A percentile compares a stretch with the other conserved stretches of the same genome.
These are phyloP conservation scores for Diaporthe humulicola DNA, from an alignment of 2,329 filamentous ascomycete species.

Conservation along the genomic window DNA sequence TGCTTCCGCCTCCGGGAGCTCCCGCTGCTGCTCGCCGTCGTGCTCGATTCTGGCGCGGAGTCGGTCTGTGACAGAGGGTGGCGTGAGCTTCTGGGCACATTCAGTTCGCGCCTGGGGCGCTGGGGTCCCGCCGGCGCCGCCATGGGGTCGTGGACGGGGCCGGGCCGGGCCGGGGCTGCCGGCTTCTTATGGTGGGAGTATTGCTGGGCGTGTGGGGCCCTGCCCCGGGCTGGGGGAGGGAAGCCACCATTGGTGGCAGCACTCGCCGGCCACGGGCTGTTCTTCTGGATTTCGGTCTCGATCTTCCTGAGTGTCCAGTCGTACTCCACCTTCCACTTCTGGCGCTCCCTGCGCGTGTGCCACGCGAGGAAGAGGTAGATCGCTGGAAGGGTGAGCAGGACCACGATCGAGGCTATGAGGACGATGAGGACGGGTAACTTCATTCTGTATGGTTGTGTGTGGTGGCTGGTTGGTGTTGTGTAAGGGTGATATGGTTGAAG, in stretches of 20 bases:
- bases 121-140: background rate
- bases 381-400: conserved; percentile 10
- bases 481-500: background rate
- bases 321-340: conserved; percentile 10
- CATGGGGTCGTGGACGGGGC: too few species aligned
- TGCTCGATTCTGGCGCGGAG: background rate
- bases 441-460: background rate
- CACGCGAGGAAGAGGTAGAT: conserved; percentile 24
- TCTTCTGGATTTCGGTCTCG: background rate
- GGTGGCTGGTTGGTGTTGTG: background rate
- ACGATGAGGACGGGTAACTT: conserved; percentile 5
- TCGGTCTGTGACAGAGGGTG: background rate
- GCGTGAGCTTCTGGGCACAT: conserved; percentile 1
- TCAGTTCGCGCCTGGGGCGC: background rate
- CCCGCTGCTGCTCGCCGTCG: background rate
- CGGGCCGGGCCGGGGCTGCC: background rate
- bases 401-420: conserved; percentile 8
- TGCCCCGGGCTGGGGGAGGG: background rate
- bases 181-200: background rate
- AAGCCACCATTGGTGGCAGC: background rate
- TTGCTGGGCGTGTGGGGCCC: background rate
- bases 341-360: conserved; percentile 20
- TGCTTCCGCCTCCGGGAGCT: background rate
- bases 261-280: background rate
- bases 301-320: background rate